Evolutionary conservation across 495 filamentous ascomycete genomes (phyloP).

Genomic region (Daldinia caldariorum): DNA sequence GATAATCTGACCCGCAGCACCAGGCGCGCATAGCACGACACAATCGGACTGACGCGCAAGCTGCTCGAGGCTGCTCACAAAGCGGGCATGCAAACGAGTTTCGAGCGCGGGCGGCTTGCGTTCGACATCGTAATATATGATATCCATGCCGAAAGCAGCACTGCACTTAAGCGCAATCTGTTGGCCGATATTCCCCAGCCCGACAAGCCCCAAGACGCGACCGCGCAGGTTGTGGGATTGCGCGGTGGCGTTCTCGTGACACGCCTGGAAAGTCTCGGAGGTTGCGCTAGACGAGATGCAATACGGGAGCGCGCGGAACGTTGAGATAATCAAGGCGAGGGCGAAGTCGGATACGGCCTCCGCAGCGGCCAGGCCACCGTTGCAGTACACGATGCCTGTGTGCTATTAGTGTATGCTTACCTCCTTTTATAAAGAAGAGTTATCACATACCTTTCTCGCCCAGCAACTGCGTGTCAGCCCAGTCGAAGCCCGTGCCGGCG

Average conservation of each 20-base stretch:
- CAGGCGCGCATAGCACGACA: constrained; percentile 73
- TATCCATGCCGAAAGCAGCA: constrained; percentile 70
- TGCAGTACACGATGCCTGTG: constrained; percentile 75
- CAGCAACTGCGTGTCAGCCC: constrained; percentile 75
- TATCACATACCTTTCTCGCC: constrained; percentile 74
- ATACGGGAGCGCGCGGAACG: constrained; percentile 71
- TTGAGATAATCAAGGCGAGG: constrained; percentile 69
- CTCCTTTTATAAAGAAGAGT: too few relatives aligned
- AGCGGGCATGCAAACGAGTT: constrained; percentile 58
- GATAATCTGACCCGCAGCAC: constrained; percentile 65
- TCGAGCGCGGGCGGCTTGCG: constrained; percentile 62
- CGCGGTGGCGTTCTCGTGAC: constrained; percentile 66
- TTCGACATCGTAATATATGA: constrained; percentile 72
- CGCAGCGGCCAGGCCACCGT: constrained; percentile 72
- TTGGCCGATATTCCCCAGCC: constrained; percentile 75
- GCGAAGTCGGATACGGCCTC: constrained; percentile 75
- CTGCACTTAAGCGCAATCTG: constrained; percentile 67
- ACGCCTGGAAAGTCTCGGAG: constrained; percentile 59
- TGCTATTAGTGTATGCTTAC: background rate
- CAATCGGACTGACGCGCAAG: constrained; percentile 69
- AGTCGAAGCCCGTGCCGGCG: constrained; percentile 80
- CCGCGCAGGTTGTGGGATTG: constrained; percentile 67
- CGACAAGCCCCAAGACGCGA: constrained; percentile 68
- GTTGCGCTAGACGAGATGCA: constrained; percentile 57
- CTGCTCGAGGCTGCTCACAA: constrained; percentile 58